phyloP scores from a whole-genome alignment of 1,284 basidiomycete species.

The Trametes polyzona region DNA sequence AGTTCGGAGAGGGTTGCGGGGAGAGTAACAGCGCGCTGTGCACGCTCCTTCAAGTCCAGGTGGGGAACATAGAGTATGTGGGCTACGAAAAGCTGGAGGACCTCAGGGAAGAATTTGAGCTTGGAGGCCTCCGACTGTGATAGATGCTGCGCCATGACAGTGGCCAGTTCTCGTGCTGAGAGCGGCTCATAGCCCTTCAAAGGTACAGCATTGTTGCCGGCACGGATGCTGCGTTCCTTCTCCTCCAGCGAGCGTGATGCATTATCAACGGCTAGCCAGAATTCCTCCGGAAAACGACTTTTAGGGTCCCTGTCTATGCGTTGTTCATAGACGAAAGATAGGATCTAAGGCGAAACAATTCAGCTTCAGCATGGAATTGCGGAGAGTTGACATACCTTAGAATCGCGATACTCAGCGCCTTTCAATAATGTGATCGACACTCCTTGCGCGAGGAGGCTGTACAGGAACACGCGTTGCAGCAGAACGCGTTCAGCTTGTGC shows the following conservation, averaged over 20 bases:
- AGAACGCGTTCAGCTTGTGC: constrained; percentile 42
- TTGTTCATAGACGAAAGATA: constrained; percentile 50
- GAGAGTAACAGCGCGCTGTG: constrained; percentile 39
- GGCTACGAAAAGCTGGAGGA: constrained; percentile 37
- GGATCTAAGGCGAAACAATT: constrained; percentile 39
- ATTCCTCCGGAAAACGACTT: constrained; percentile 8
- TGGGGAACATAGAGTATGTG: constrained; percentile 49
- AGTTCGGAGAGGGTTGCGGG: constrained; percentile 32
- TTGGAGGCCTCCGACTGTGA: background rate
- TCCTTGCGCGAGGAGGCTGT: constrained; percentile 48
- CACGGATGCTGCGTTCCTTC: constrained; percentile 14
- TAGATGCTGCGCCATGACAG: background rate
- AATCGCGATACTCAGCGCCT: constrained; percentile 60
- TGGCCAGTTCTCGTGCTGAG: constrained; percentile 5
- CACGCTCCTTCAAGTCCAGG: constrained; percentile 49
- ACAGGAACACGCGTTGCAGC: constrained; percentile 53
- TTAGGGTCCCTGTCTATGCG: constrained; percentile 30
- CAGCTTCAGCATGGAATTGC: background rate
- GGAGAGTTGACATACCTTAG: constrained; percentile 49
- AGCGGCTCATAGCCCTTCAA: constrained; percentile 10
- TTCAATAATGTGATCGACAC: constrained; percentile 56
- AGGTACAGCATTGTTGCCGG: background rate
- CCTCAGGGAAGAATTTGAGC: constrained; percentile 2
- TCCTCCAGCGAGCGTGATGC: constrained; percentile 18
- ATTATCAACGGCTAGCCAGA: constrained; percentile 27